A percentile compares a stretch with the other conserved stretches of the same genome.
Evolutionary conservation across 2,329 filamentous ascomycete species (phyloP).

Genomic region (Dactylellina parvicollis): DNA sequence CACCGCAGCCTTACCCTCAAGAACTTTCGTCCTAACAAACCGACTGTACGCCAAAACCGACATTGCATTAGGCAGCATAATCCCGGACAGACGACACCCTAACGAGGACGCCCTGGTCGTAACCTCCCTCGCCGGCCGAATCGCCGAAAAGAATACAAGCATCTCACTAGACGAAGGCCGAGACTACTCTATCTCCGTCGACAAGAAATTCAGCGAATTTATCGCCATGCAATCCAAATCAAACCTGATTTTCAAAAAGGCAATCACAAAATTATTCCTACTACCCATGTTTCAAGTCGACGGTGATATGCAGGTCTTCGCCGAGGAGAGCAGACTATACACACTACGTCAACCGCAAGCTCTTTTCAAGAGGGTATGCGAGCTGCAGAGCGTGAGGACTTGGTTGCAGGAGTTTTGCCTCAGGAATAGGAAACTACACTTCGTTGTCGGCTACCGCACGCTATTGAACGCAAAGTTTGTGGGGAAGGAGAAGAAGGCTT

Average conservation of each 20-base stretch:
- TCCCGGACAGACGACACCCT: slow-evolving; percentile 34
- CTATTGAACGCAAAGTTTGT: slow-evolving; percentile 33
- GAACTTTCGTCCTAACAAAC: slow-evolving; percentile 17
- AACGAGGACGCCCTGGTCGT: slow-evolving; percentile 27
- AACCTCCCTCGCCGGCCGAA: neutral
- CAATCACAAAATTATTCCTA: slow-evolving; percentile 31
- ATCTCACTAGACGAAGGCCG: slow-evolving; percentile 7
- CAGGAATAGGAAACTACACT: slow-evolving; percentile 14
- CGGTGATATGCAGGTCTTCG: slow-evolving; percentile 26
- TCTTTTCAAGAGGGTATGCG: slow-evolving; percentile 23
- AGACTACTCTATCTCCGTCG: slow-evolving; percentile 29
- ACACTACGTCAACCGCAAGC: slow-evolving; percentile 21
- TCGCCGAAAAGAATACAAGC: neutral
- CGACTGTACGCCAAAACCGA: slow-evolving; percentile 29
- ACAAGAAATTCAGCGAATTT: slow-evolving; percentile 38
- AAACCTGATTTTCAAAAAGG: slow-evolving; percentile 19
- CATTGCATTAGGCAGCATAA: slow-evolving; percentile 18
- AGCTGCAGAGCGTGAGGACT: neutral
- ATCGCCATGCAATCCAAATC: slow-evolving; percentile 13
- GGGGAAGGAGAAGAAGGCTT: slow-evolving; percentile 1
- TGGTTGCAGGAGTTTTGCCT: slow-evolving; percentile 7
- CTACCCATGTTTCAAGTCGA: slow-evolving; percentile 18
- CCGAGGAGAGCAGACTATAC: slow-evolving; percentile 39
- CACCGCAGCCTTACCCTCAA: slow-evolving; percentile 4
- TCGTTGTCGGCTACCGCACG: slow-evolving; percentile 35